Base-by-base conservation (phyloP, 169 alveolate species). In the Amoebophrya sp. region DNA sequence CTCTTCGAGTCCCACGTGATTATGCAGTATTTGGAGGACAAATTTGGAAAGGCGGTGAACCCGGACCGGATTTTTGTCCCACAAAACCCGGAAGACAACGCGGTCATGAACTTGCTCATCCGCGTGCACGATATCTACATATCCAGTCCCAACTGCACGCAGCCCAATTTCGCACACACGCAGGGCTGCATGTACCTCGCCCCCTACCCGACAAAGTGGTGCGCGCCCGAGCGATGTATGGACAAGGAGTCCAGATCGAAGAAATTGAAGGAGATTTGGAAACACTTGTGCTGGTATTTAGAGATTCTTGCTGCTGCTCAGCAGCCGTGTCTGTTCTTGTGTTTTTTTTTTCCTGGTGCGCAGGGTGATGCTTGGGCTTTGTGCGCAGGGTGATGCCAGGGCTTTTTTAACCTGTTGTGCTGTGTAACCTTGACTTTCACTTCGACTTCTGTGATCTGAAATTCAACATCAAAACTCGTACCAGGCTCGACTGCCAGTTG, bases 101-200 rank as follows among this genome's bases (percentile, higher is more conserved):
- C 83, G 35, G 10, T 7, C 38, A 66, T 66, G 83, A n/a, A 66
- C 32, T n/a, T 66, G 39, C 32, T 66, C 32, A 7, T 2, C 18
- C 83, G 83, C 35, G 32, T 66, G 35, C 83, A 66, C 83, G 83
- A 66, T 25, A n/a, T 66, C 29, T 66, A 66, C 83, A 25, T 66
- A 25, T 18, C 83, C 35, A 12, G 35, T 7, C 83, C 83, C 38
- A 66, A 66, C 35, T 12, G 10, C 38, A 66, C 83, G 83, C 83
- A 66, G 83, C 83, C 83, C 10, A 25, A 25, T 1, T 66, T 66
- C 83, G 35, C 83, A 2, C 83, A 66, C 83, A 66, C 83, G 35
- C 83, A 66, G 83, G 83, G 83, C 2, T 66, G 83, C 83, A 66
- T 66, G 83, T 66, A 66, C 35, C 35, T 66, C 10, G 83, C 83